Base-by-base conservation (phyloP, 768 basidiomycete genomes). In the Russula ochroleuca region DNA sequence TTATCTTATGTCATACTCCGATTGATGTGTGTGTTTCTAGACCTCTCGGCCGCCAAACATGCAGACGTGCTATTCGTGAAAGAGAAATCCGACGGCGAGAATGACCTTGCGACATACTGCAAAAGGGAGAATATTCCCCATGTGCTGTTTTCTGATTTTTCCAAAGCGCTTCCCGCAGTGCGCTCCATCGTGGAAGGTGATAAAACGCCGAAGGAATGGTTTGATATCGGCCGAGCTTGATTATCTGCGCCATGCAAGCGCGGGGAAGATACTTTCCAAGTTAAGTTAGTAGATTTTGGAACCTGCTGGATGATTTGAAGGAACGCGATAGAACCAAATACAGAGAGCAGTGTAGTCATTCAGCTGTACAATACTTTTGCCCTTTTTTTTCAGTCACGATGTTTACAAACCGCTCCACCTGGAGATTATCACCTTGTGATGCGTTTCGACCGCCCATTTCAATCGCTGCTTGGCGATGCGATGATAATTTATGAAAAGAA, bases 61-160 rank as follows among this genome's bases (percentile, higher is more conserved):
- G 94, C 97, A 19, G 94, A 98, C 74, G 77, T 94, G 21, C 81
- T 99, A n/a, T 98, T 98, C 72, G 94, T 95, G 66, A 98, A 98
- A 75, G 79, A 81, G 66, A 92, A 90, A 67, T 70, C 74, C 1
- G 83, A 83, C 62, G 87, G 86, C 38, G 90, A 90, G 68, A 97
- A 95, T 70, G 94, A 98, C 71, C 79, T 99, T 13, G 85, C 87
- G 61, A 79, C 80, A 15, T 96, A 92, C 75, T 98, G 95, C 78
- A 81, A 77, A 56, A 79, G 84, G 63, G 85, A 93, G 67, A 80
- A 82, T 13, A 94, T 98, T 69, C 81, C 81, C 64, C 92, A 94
- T 72, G 78, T 92, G 38, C 75, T 89, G 2, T 97, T 98, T 73
- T 70, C 75, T 41, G 82, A 92, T 71, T 95, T 94, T 77, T 69